phyloP scores from a whole-genome alignment of 1,284 basidiomycete genomes.

The Puccinia polysora region DNA sequence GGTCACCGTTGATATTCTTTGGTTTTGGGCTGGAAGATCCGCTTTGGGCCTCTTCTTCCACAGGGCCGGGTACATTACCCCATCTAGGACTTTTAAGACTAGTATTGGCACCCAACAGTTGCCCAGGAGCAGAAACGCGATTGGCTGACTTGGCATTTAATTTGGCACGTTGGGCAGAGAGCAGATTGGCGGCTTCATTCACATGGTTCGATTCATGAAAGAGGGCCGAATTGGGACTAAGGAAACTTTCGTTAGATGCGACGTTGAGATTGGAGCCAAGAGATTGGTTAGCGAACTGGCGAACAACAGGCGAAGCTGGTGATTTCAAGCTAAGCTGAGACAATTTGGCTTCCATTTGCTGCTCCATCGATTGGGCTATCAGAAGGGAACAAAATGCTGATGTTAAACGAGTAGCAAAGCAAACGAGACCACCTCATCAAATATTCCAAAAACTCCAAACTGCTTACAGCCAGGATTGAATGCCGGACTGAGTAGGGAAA shows the following conservation, averaged over 20 bases:
- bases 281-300: slow-evolving; percentile 63
- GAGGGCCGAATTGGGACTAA: slow-evolving; percentile 56
- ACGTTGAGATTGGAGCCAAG: slow-evolving; percentile 58
- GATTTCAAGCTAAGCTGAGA: slow-evolving; percentile 61
- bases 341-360: slow-evolving; percentile 93
- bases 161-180: slow-evolving; percentile 82
- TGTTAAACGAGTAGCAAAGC: neutral
- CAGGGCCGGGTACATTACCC: slow-evolving; percentile 52
- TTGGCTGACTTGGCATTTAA: slow-evolving; percentile 81
- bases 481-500: slow-evolving; percentile 84
- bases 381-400: neutral
- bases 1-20: slow-evolving; percentile 83
- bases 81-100: slow-evolving; percentile 48
- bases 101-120: slow-evolving; percentile 57
- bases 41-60: slow-evolving; percentile 49
- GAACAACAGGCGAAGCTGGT: slow-evolving; percentile 70
- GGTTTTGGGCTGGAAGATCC: slow-evolving; percentile 58
- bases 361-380: slow-evolving; percentile 74
- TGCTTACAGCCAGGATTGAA: slow-evolving; percentile 54
- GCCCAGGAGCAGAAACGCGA: slow-evolving; percentile 83
- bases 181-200: slow-evolving; percentile 67
- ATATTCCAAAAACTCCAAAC: slow-evolving; percentile 54
- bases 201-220: slow-evolving; percentile 44
- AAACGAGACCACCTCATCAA: neutral
- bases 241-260: slow-evolving; percentile 50